phyloP scores from a whole-genome alignment of 805 yeast genomes.

The Starmerella cellae region DNA sequence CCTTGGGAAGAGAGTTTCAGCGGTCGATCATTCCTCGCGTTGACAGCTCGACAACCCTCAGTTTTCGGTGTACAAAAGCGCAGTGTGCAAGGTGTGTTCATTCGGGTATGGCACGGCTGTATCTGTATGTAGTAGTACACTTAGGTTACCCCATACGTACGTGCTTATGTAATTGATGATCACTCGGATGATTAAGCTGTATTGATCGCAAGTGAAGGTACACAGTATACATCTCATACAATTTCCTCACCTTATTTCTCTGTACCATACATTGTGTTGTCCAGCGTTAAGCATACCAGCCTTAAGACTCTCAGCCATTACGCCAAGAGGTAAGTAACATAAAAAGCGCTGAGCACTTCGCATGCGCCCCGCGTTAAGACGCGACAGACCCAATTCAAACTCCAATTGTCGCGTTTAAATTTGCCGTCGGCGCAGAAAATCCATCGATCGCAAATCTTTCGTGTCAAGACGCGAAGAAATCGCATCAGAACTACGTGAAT shows the following conservation, averaged over 20 bases:
- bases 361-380: not conserved
- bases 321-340: constrained; percentile 13
- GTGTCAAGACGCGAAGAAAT: no score
- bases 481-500: no score
- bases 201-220: constrained; percentile 9
- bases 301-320: constrained; percentile 26
- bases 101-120: not conserved
- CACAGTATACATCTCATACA: not conserved
- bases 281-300: constrained; percentile 32
- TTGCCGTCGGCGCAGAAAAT: not conserved
- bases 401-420: not conserved
- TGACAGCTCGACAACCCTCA: no score
- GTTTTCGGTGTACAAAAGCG: no score
- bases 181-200: constrained; percentile 3
- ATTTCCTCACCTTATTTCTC: constrained; percentile 1
- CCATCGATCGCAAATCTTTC: no score
- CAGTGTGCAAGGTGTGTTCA: no score
- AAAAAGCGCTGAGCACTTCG: not conserved
- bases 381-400: not conserved
- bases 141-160: not conserved
- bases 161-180: constrained; percentile 10
- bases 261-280: constrained; percentile 1
- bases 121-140: not conserved
- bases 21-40: no score
- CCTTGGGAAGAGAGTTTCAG: no score